These are phyloP conservation scores for Teunomyces barrocoloradensis DNA, from an alignment of 805 yeast species.

Conservation along the genomic window DNA sequence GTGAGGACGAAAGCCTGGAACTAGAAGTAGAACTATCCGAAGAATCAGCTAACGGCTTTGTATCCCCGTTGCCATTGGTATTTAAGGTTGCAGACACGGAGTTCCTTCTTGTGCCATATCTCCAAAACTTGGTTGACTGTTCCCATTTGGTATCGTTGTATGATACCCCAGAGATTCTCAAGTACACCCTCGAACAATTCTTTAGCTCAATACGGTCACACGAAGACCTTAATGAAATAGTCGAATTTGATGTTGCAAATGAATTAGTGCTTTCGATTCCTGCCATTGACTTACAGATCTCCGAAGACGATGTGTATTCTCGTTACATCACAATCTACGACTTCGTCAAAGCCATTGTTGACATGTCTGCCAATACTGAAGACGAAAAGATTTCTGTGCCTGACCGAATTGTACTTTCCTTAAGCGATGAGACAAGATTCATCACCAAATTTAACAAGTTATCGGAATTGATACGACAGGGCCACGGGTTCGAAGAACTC, in stretches of 20 bases:
- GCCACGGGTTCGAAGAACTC: conserved; percentile 17
- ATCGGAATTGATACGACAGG: conserved; percentile 17
- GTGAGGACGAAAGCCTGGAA: conserved; percentile 4
- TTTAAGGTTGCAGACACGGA: conserved; percentile 22
- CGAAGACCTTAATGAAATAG: conserved; percentile 25
- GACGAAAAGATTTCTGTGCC: neutral
- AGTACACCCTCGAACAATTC: conserved; percentile 21
- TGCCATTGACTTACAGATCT: conserved; percentile 26
- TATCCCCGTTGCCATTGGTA: conserved; percentile 18
- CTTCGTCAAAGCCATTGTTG: conserved; percentile 22
- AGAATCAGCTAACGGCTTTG: neutral
- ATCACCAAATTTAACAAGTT: conserved; percentile 25
- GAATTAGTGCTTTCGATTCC: conserved; percentile 28
- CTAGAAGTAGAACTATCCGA: neutral
- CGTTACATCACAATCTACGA: conserved; percentile 24
- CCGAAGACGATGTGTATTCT: conserved; percentile 31
- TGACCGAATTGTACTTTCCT: neutral
- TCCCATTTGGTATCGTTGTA: conserved; percentile 25
- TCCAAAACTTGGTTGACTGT: conserved; percentile 7
- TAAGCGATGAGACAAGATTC: conserved; percentile 20
- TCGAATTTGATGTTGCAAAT: conserved; percentile 20
- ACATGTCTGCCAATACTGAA: conserved; percentile 14
- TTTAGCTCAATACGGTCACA: conserved; percentile 24
- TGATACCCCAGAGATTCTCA: conserved; percentile 18
- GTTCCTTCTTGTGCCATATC: conserved; percentile 26